Base-by-base conservation (phyloP, 257 asterid genomes). In the Jacaranda mimosifolia region DNA sequence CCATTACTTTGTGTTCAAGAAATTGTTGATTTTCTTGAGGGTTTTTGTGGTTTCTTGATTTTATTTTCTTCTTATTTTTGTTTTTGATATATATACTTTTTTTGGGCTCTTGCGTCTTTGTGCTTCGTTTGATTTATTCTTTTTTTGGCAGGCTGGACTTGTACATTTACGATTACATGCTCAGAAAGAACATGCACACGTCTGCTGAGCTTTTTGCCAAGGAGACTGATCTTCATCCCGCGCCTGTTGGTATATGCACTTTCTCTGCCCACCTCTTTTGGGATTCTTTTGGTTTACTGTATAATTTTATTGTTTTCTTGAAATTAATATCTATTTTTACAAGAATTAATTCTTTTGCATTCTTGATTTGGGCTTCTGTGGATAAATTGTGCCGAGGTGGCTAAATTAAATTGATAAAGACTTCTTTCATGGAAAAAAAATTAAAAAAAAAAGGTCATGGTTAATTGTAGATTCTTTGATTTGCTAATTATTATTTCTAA, bases 81-180 rank as follows among this genome's bases (percentile, higher is more conserved):
- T 3, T 43, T 63, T 14, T 9, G 0, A n/a, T 26, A 46, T 52
- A 0, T 18, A 0, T 9, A 70, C 17, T 59, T 13, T 17, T 8
- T 7, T 9, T 68, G 36, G 39, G 32, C 5, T 49, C 35, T 51
- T 76, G 39, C 11, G 13, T 35, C 21, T 51, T 70, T 43, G 57
- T n/a, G 14, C 4, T 38, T 7, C 0, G 1, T 82, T 62, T 35
- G 36, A 4, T 18, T 9, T 39, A 3, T 56, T 5, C 14, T 9
- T 36, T 68, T 59, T 48, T 14, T 2, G 6, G 73, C 69, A 87
- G 89, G 83, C 65, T 87, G 70, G 87, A 87, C 51, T 45, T 77
- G 56, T 85, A 74, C 62, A 73, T 87, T 70, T 71, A 75, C 35
- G 89, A 87, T 76, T 85, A 87, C 52, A 17, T 87, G 73, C 11